phyloP scores from a whole-genome alignment of 768 basidiomycete species.

The Myochromella boudieri region DNA sequence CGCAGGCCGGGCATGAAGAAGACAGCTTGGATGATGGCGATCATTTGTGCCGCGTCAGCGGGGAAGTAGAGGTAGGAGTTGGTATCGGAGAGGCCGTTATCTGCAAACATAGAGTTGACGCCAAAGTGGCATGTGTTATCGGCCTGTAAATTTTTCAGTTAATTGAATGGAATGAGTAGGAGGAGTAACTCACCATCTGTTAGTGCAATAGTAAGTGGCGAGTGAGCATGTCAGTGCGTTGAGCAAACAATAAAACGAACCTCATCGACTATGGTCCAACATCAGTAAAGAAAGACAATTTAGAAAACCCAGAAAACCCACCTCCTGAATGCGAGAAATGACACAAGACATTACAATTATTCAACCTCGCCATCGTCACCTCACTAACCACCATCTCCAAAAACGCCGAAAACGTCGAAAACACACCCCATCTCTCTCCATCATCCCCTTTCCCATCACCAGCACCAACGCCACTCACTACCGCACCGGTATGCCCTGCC shows the following conservation, averaged over 20 bases:
- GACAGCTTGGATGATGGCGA: constrained; percentile 69
- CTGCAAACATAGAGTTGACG: constrained; percentile 84
- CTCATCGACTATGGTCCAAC: constrained; percentile 58
- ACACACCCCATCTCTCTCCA: constrained; percentile 79
- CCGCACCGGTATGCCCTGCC: too few relatives aligned
- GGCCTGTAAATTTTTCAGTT: too few relatives aligned
- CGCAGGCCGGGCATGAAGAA: constrained; percentile 84
- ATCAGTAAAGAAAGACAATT: constrained; percentile 1
- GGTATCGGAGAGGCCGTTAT: constrained; percentile 82
- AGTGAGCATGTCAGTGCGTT: not conserved
- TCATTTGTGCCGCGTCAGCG: constrained; percentile 81
- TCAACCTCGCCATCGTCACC: constrained; percentile 90
- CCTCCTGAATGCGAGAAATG: constrained; percentile 91
- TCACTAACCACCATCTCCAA: constrained; percentile 90
- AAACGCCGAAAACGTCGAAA: constrained; percentile 91
- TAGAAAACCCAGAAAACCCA: constrained; percentile 28
- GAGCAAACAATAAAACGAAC: constrained; percentile 23
- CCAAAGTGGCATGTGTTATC: constrained; percentile 62
- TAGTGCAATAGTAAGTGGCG: not conserved
- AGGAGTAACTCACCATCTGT: constrained; percentile 29
- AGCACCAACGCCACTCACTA: too few relatives aligned
- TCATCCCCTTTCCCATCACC: too few relatives aligned
- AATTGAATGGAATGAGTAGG: not conserved
- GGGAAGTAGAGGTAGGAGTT: constrained; percentile 87
- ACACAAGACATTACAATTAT: constrained; percentile 82